Percentiles rank a stretch among this genome's conserved stretches.
phyloP scores from a whole-genome alignment of 495 filamentous ascomycete genomes.

The Lophiostoma macrostomum region DNA sequence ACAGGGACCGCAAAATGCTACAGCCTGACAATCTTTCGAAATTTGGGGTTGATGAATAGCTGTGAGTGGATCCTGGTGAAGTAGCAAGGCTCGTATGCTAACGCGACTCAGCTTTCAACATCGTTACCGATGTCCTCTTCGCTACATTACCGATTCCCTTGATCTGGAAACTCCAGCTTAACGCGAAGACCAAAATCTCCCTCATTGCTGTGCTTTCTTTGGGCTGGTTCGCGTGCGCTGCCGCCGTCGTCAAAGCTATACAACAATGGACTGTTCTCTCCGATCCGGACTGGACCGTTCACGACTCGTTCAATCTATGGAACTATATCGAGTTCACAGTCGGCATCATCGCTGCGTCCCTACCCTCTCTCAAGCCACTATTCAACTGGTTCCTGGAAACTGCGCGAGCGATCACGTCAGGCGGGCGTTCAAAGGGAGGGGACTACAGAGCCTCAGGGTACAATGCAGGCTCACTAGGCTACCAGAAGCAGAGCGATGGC shows the following conservation, averaged over 20 bases:
- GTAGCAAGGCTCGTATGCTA: not conserved
- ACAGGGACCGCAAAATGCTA: slow-evolving; percentile 36
- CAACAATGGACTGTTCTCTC: slow-evolving; percentile 32
- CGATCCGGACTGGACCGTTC: slow-evolving; percentile 29
- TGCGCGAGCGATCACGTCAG: slow-evolving; percentile 30
- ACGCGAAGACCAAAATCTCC: slow-evolving; percentile 36
- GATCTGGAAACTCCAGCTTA: slow-evolving; percentile 37
- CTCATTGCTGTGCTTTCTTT: slow-evolving; percentile 35
- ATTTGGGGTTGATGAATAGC: slow-evolving; percentile 37
- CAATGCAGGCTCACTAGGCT: slow-evolving; percentile 19
- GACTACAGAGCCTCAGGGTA: slow-evolving; percentile 15
- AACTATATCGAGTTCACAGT: slow-evolving; percentile 36
- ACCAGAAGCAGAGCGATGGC: slow-evolving; percentile 18
- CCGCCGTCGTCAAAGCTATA: slow-evolving; percentile 36
- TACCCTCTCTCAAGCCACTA: slow-evolving; percentile 37
- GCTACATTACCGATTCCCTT: slow-evolving; percentile 36
- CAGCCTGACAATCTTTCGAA: slow-evolving; percentile 25
- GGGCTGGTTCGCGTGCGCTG: slow-evolving; percentile 37
- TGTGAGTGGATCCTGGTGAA: slow-evolving; percentile 1
- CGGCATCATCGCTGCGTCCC: slow-evolving; percentile 34
- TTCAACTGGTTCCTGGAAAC: slow-evolving; percentile 33
- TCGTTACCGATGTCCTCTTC: slow-evolving; percentile 38
- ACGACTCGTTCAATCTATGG: slow-evolving; percentile 38
- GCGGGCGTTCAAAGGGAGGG: slow-evolving; percentile 10
- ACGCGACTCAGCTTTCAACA: slow-evolving; percentile 33